A percentile compares a stretch with the other conserved stretches of the same genome.
phyloP scores from a whole-genome alignment of 2,329 filamentous ascomycete species.

The Colletotrichum paranaense region DNA sequence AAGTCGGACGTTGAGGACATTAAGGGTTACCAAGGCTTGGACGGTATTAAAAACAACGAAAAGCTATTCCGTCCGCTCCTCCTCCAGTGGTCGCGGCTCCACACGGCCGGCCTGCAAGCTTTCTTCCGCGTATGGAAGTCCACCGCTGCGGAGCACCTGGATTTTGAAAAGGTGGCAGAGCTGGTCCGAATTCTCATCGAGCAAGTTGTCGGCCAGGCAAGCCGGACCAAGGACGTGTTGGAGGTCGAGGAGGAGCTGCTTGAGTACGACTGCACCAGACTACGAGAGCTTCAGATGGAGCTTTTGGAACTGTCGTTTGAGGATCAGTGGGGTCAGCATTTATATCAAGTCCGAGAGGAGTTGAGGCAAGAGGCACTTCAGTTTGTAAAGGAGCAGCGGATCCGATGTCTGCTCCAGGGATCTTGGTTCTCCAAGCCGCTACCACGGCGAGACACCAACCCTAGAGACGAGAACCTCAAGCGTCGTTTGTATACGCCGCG shows the following conservation, averaged over 20 bases:
- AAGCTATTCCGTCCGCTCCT: constrained; percentile 87
- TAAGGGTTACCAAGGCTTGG: constrained; percentile 79
- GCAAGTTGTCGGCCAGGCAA: constrained; percentile 85
- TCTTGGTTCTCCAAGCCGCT: constrained; percentile 81
- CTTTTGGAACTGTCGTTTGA: constrained; percentile 91
- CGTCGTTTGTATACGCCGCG: constrained; percentile 59
- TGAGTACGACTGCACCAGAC: constrained; percentile 81
- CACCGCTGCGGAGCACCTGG: constrained; percentile 84
- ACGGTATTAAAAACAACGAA: constrained; percentile 83
- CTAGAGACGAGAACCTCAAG: constrained; percentile 45
- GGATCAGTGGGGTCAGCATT: constrained; percentile 91
- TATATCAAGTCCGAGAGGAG: constrained; percentile 91
- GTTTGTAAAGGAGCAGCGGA: constrained; percentile 96
- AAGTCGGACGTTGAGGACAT: constrained; percentile 83
- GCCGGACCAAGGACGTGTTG: constrained; percentile 83
- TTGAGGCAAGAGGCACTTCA: constrained; percentile 91
- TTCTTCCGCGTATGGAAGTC: constrained; percentile 95
- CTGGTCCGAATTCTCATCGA: constrained; percentile 90
- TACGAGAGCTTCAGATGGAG: constrained; percentile 93
- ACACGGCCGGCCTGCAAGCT: constrained; percentile 85
- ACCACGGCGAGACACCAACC: constrained; percentile 49
- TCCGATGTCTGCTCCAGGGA: constrained; percentile 88
- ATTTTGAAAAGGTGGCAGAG: constrained; percentile 94
- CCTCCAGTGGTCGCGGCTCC: constrained; percentile 91
- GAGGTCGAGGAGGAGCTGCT: constrained; percentile 91